Evolutionary conservation across 164 flowering plant species (phyloP), one percentile per base, ranked within the genome.

Genomic region (Vitis riparia): DNA sequence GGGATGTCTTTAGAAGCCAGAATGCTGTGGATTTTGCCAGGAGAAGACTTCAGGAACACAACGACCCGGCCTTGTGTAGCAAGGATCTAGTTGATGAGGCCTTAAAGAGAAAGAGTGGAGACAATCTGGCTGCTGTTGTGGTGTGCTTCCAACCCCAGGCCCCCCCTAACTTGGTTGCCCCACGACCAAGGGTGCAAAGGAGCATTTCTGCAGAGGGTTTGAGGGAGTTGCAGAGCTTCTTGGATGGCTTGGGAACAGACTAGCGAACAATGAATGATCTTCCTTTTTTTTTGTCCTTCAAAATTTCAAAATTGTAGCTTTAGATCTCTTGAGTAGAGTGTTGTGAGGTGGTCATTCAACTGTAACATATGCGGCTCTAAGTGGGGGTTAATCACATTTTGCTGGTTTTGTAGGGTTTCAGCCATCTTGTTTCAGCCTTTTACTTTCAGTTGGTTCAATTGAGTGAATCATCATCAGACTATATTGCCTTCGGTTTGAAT

Each of bases 1-100:
- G 99, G 99, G 99, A 94, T 70, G 99, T 94, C 7, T 92, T 94
- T 63, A 77, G 82, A 75, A 92, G 97, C 86, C 98, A 94, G 73
- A 91, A 91, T 71, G 99, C 99, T 1, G 96, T 94, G 5, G 97
- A 92, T 76, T 92, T 94, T 83, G 96, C 94, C 15, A 83, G 99
- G 16, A 73, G 95, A 68, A 81, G 82, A 76, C 94, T 94, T 62
- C 97, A 89, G 70, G 90, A 89, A 72, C 98, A 94, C 83, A 94
- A 94, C 64, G 91, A 92, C 72, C 97, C 98, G 2, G 73, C 50
- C 48, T 70, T 69, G 78, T 92, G 97, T 72, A 76, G 94, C 71
- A 88, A 81, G 74, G 99, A 92, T 72, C 77, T 94, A 50, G 86
- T 92, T 10, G 83, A 86, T 7, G 98, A 94, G 81, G 98, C 98